phyloP scores from a whole-genome alignment of 2,329 filamentous ascomycete genomes.

The Botrytis paeoniae region DNA sequence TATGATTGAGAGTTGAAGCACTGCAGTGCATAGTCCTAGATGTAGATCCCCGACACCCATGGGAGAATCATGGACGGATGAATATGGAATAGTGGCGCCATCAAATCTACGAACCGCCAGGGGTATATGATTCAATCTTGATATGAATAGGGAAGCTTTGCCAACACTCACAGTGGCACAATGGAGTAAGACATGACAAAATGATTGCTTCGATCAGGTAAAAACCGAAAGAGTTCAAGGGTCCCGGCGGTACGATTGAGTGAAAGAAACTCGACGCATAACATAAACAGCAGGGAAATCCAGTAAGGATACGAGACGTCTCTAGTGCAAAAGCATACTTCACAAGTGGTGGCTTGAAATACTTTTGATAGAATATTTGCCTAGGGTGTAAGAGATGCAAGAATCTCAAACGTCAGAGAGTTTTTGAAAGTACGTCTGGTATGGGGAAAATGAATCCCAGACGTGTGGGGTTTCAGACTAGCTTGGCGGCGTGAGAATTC shows the following conservation, averaged over 20 bases:
- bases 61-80: slow-evolving; percentile 20
- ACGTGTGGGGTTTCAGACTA: slow-evolving; percentile 13
- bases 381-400: slow-evolving; percentile 9
- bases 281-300: neutral
- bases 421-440: neutral
- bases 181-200: neutral
- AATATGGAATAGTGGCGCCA: slow-evolving; percentile 29
- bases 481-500: slow-evolving; percentile 1
- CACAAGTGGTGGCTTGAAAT: neutral
- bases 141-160: neutral
- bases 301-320: neutral
- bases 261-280: slow-evolving; percentile 14
- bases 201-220: neutral
- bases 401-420: slow-evolving; percentile 11
- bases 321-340: neutral
- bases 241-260: neutral
- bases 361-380: neutral
- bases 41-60: slow-evolving; percentile 21
- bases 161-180: neutral
- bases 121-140: slow-evolving; percentile 10
- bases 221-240: neutral
- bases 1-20: slow-evolving; percentile 29
- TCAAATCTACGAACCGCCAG: slow-evolving; percentile 15
- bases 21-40: slow-evolving; percentile 23
- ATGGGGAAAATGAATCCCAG: slow-evolving; percentile 2